Evolutionary conservation across 805 yeast species (phyloP).

Genomic region (Metschnikowia bowlesiae): DNA sequence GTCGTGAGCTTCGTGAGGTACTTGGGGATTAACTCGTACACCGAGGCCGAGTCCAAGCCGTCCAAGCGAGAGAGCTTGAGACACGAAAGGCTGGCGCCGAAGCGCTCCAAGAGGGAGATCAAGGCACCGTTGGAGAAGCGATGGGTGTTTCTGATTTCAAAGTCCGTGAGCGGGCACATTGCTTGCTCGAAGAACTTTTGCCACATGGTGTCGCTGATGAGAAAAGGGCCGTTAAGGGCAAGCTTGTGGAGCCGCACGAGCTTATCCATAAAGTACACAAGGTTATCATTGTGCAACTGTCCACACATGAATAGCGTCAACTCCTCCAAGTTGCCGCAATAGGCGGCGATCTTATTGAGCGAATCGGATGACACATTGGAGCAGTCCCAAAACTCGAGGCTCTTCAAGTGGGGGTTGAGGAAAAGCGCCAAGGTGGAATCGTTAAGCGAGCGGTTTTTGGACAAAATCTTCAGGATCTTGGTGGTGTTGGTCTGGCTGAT

Average conservation of each 20-base stretch:
- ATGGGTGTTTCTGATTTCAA: conserved; percentile 78
- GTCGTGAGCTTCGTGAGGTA: conserved; percentile 48
- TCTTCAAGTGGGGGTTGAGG: conserved; percentile 52
- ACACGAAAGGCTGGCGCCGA: conserved; percentile 49
- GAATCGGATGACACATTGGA: conserved; percentile 68
- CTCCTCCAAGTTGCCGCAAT: conserved; percentile 66
- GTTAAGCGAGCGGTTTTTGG: conserved; percentile 76
- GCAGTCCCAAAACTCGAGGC: conserved; percentile 87
- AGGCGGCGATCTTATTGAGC: conserved; percentile 65
- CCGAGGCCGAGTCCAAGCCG: conserved; percentile 55
- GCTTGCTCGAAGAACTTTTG: conserved; percentile 58
- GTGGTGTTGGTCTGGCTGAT: conserved; percentile 70
- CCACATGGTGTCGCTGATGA: conserved; percentile 78
- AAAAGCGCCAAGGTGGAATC: conserved; percentile 71
- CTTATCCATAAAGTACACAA: conserved; percentile 58
- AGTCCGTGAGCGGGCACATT: conserved; percentile 50
- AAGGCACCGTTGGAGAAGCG: conserved; percentile 69
- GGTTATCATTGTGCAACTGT: conserved; percentile 72
- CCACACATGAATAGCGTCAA: conserved; percentile 90
- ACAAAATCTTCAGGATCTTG: conserved; percentile 70
- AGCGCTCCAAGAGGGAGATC: conserved; percentile 54
- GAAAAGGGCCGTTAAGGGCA: conserved; percentile 83
- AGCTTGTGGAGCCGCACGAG: conserved; percentile 51
- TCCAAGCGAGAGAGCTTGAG: conserved; percentile 68
- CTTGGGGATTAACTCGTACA: conserved; percentile 63